Evolutionary conservation across 176 grass and related monocot species (phyloP), one percentile per base, ranked within the genome.

Genomic region (Areca catechu): DNA sequence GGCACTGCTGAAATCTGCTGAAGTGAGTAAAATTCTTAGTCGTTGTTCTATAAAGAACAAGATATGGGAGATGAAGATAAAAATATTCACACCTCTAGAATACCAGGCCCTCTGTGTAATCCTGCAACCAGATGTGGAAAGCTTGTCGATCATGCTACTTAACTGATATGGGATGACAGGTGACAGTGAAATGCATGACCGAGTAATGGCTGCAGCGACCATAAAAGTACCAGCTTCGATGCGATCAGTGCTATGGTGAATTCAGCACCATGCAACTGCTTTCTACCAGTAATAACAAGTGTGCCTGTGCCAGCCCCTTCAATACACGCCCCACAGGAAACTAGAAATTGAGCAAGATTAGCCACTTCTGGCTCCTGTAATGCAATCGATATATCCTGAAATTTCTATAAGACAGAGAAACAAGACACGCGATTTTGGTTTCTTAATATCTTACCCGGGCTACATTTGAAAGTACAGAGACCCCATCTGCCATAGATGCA

Each of bases 211-310:
- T 56, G 65, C 65, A 54, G 65, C 65, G 15, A 43, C 50, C 65
- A 68, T 68, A 14, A 68, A 68, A 21, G 65, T 68, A 22, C 51
- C 65, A 22, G 65, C 51, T 54, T 68, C 65, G 3, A 68, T 68
- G 18, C 65, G 20, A 51, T 68, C 51, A 34, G 65, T 20, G 54
- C 37, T 7, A 68, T 29, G 15, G 65, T 68, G 65, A 55, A 68
- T 27, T 68, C n/a, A 55, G 65, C 65, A 21, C 65, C 65, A 56
- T 21, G n/a, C 23, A 68, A 56, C 6, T 27, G 23, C 51, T 43
- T 68, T 34, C 27, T 68, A 16, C 65, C 65, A 55, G 15, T 55
- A 22, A 68, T 56, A 20, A 43, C 24, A 47, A 68, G 50, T 22
- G 51, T 68, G 25, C 65, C 20, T 16, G 65, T 68, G 18, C 65